Base-by-base conservation (phyloP, 31 red algal genomes). In the Endocladia muricata region DNA sequence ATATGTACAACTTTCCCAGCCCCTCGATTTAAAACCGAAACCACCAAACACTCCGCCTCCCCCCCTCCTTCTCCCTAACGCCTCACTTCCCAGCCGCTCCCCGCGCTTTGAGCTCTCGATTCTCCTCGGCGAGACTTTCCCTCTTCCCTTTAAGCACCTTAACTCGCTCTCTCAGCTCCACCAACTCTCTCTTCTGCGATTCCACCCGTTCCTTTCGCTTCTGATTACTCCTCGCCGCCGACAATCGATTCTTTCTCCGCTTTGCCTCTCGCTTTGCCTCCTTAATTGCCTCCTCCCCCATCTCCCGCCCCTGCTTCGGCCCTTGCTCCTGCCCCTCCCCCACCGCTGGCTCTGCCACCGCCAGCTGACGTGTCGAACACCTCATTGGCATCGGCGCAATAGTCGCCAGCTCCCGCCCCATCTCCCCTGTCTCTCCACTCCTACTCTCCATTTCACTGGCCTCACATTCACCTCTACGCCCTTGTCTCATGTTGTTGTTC, bases 181-280 rank as follows among this genome's bases (percentile, higher is more conserved):
- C 23, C 3, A 67, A 34, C 61, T 67, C 61, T 17, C 33, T 67
- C 23, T 67, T 33, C 61, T 67, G 26, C 33, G 61, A 26, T 35
- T 67, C 61, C 6, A 67, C n/a, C 34, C 61, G 25, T 32, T 67
- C 61, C 61, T 67, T 67, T 35, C 39, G 32, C 23, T 35, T 3
- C 5, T 33, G 61, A 32, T 67, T 67, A 36, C 61, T 67, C 61
- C 61, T 29, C 61, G 61, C 61, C 19, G 61, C 61, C 61, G 61
- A 67, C 61, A 32, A 23, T 37, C 61, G 9, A 67, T 67, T 67
- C 33, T 33, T 32, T 35, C 34, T 23, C 34, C 34, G 32, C 61
- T 33, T 67, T 4, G 61, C 61, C 61, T 67, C 61, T 35, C 34
- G 8, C 61, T 67, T 67, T 17, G 26, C 34, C 33, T 33, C 34